These are phyloP conservation scores for Rhodotorula sp. DNA, from an alignment of 1,284 basidiomycete genomes.

Conservation along the genomic window DNA sequence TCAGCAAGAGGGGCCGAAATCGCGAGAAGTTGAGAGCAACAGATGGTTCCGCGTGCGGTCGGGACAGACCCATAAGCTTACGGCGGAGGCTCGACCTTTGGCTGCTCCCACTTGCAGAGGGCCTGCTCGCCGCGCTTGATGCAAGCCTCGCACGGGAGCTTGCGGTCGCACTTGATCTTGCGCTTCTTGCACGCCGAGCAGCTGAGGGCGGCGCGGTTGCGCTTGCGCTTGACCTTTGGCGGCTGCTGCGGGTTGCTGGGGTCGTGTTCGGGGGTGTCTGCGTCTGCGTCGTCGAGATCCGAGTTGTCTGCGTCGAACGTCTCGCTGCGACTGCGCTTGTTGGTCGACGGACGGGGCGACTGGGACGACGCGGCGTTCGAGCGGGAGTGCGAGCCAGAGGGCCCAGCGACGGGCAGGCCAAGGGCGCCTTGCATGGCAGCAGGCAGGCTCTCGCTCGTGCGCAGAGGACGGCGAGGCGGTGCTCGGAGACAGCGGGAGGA, in stretches of 20 bases:
- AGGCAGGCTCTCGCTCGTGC: background rate
- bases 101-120: constrained; percentile 57
- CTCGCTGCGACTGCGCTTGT: background rate
- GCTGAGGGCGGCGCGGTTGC: constrained; percentile 31
- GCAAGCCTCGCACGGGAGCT: constrained; percentile 63
- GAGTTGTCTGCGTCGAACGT: background rate
- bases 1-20: background rate
- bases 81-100: constrained; percentile 12
- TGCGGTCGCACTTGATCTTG: constrained; percentile 65
- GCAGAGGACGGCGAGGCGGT: too few relatives aligned
- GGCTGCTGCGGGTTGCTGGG: background rate
- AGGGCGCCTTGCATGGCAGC: background rate
- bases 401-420: background rate
- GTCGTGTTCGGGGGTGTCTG: background rate
- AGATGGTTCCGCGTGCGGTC: background rate
- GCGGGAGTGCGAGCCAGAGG: background rate
- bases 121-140: constrained; percentile 59
- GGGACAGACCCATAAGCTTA: background rate
- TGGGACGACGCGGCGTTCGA: background rate
- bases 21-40: too few relatives aligned
- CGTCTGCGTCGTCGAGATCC: background rate
- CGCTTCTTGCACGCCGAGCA: constrained; percentile 60
- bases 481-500: too few relatives aligned
- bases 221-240: constrained; percentile 42
- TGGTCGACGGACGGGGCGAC: background rate